These are phyloP conservation scores for Acacia crassicarpa DNA, from an alignment of 306 rosid species.

Conservation along the genomic window DNA sequence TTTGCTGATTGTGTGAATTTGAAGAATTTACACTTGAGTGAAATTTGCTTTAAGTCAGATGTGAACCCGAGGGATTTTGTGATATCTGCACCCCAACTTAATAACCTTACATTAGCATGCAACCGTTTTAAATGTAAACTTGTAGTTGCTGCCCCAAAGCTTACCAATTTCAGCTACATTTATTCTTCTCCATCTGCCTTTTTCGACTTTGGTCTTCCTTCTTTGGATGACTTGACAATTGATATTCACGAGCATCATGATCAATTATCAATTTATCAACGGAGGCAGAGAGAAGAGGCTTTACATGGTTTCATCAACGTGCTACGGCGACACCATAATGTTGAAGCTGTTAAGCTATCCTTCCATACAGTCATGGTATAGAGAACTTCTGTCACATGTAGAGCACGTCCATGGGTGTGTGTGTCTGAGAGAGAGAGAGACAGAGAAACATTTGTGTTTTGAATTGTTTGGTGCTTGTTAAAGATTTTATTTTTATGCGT, in stretches of 20 bases:
- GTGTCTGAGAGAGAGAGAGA: neutral
- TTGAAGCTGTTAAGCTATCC: constrained; percentile 39
- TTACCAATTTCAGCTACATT: constrained; percentile 47
- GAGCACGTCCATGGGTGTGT: neutral
- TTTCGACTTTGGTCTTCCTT: constrained; percentile 45
- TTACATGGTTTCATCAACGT: constrained; percentile 47
- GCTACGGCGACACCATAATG: constrained; percentile 31
- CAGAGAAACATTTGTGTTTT: neutral
- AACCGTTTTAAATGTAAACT: constrained; percentile 46
- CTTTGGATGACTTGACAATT: constrained; percentile 36
- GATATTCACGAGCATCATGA: constrained; percentile 39
- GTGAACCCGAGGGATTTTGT: constrained; percentile 43
- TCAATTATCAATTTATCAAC: constrained; percentile 28
- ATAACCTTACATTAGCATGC: constrained; percentile 37
- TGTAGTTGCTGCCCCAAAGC: constrained; percentile 44
- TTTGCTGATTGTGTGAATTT: constrained; percentile 44
- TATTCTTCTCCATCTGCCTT: constrained; percentile 36
- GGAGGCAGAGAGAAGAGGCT: constrained; percentile 22
- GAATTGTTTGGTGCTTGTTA: constrained; percentile 1
- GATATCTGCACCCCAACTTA: constrained; percentile 49
- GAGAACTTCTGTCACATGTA: neutral
- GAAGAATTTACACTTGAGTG: constrained; percentile 43
- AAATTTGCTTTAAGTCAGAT: constrained; percentile 42
- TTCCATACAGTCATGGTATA: constrained; percentile 6
- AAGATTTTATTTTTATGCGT: neutral